Percentiles rank a stretch among this genome's conserved stretches.
These are phyloP conservation scores for Schwanniomyces pseudopolymorphus DNA, from an alignment of 805 yeast genomes.

Conservation along the genomic window DNA sequence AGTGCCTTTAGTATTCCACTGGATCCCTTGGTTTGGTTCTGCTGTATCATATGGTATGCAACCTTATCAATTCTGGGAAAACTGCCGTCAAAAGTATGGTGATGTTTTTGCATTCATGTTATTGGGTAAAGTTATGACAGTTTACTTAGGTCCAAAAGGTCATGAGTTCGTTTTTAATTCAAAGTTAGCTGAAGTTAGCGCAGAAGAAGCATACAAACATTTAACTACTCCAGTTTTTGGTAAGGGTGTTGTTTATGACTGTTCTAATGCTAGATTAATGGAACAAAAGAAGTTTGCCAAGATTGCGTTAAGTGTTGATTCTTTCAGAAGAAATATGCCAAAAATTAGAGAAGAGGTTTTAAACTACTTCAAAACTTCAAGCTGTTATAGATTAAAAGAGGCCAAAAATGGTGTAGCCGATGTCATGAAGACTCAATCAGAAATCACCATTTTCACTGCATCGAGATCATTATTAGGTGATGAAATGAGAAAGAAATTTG, in stretches of 20 bases:
- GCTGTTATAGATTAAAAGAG: conserved; percentile 43
- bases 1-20: conserved; percentile 86
- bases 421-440: conserved; percentile 86
- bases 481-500: conserved; percentile 82
- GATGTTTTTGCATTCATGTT: conserved; percentile 89
- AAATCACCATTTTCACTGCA: conserved; percentile 94
- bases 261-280: conserved; percentile 92
- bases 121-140: conserved; percentile 92
- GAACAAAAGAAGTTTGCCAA: conserved; percentile 98
- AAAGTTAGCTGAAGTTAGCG: conserved; percentile 83
- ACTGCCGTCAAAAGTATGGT: conserved; percentile 79
- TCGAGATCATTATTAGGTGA: conserved; percentile 88
- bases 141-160: conserved; percentile 94
- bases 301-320: conserved; percentile 79
- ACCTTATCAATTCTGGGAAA: conserved; percentile 86
- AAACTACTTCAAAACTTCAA: conserved; percentile 58
- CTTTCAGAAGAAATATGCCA: conserved; percentile 86
- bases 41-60: conserved; percentile 88
- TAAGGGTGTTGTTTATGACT: conserved; percentile 95
- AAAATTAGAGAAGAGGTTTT: conserved; percentile 75
- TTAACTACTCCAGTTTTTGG: conserved; percentile 99
- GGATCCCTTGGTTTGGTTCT: conserved; percentile 95
- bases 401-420: conserved; percentile 49
- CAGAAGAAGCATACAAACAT: conserved; percentile 94
- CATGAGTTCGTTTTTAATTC: conserved; percentile 95